These are phyloP conservation scores for Funneliformis mosseae DNA, from an alignment of 192 early-diverging fungal genomes.

Conservation along the genomic window DNA sequence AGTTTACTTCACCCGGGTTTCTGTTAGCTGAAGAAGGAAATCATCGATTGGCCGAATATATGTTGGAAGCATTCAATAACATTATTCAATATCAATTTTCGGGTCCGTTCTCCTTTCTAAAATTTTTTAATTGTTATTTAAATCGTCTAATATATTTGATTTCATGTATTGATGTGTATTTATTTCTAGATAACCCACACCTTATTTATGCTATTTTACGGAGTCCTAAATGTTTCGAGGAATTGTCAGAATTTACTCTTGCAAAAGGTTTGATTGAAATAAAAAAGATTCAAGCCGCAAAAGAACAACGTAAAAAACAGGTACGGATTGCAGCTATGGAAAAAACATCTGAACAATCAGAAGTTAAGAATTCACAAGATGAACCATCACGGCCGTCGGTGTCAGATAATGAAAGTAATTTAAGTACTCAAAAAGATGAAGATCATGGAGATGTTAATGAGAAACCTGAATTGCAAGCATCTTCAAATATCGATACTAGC, in stretches of 20 bases:
- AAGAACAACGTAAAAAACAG: conserved; percentile 38
- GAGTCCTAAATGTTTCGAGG: conserved; percentile 69
- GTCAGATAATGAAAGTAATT: conserved; percentile 29
- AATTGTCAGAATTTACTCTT: conserved; percentile 68
- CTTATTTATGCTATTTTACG: conserved; percentile 82
- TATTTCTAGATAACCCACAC: conserved; percentile 66
- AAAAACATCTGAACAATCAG: conserved; percentile 6
- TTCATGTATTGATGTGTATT: background rate
- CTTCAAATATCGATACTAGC: background rate
- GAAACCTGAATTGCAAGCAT: conserved; percentile 9
- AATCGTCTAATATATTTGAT: background rate
- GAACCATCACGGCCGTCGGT: background rate
- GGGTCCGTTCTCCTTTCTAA: conserved; percentile 44
- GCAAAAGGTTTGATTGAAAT: conserved; percentile 64
- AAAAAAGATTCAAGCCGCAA: conserved; percentile 53
- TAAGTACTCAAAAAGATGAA: conserved; percentile 32
- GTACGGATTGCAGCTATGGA: background rate
- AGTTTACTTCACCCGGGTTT: conserved; percentile 77
- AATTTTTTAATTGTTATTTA: background rate
- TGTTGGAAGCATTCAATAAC: conserved; percentile 82
- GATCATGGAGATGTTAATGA: conserved; percentile 39
- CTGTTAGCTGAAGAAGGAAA: conserved; percentile 79
- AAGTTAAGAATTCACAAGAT: conserved; percentile 12
- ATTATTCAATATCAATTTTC: conserved; percentile 84
- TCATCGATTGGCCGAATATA: conserved; percentile 70